These are phyloP conservation scores for Collybia sp. DNA, from an alignment of 768 basidiomycete species.

Conservation along the genomic window DNA sequence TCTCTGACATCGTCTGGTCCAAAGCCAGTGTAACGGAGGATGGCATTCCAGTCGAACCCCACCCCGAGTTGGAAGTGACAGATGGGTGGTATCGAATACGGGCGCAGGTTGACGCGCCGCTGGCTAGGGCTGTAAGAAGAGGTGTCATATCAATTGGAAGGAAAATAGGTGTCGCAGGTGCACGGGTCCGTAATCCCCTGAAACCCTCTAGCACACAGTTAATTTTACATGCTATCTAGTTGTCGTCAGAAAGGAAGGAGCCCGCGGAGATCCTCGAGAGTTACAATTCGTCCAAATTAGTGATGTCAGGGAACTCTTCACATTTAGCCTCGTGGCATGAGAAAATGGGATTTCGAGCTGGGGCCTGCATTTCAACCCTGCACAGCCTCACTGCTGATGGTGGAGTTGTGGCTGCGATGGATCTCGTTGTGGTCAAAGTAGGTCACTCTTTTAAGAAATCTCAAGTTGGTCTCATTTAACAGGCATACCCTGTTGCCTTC, in stretches of 20 bases:
- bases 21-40: conserved; percentile 30
- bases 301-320: conserved; percentile 80
- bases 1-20: conserved; percentile 67
- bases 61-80: conserved; percentile 80
- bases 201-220: not conserved
- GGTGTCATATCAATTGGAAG: conserved; percentile 71
- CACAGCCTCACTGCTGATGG: conserved; percentile 80
- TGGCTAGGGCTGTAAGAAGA: conserved; percentile 63
- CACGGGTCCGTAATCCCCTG: conserved; percentile 51
- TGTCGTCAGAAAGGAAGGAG: conserved; percentile 68
- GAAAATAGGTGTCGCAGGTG: conserved; percentile 79
- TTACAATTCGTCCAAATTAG: conserved; percentile 59
- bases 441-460: conserved; percentile 1
- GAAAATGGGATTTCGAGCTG: conserved; percentile 72
- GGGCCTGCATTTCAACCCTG: conserved; percentile 70
- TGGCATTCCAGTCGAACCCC: conserved; percentile 27
- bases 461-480: not conserved
- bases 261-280: conserved; percentile 81
- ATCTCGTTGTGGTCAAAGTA: conserved; percentile 69
- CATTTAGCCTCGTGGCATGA: conserved; percentile 86
- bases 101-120: conserved; percentile 67
- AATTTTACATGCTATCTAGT: conserved; percentile 36
- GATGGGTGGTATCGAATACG: conserved; percentile 95
- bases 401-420: conserved; percentile 69
- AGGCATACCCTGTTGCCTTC: conserved; percentile 76